Evolutionary conservation across 305 asterid genomes (phyloP).

Genomic region (Monarda citriodora): DNA sequence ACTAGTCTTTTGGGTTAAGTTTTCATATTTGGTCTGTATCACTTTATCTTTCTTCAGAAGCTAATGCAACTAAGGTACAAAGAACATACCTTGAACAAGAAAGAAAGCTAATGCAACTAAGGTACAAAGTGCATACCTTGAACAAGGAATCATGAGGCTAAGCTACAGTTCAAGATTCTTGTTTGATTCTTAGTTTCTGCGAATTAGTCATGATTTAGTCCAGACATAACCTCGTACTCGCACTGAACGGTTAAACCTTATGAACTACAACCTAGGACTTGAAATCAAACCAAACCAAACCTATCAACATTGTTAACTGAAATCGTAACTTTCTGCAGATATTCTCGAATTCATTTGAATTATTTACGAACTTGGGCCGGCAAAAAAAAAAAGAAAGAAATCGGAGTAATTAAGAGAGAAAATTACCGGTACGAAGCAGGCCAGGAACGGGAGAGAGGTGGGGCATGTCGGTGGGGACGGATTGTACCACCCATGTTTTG

Average conservation of each 20-base stretch:
- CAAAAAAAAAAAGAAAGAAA: neutral
- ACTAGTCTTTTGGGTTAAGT: no score
- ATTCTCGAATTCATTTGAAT: neutral
- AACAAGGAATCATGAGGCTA: no score
- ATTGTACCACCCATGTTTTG: constrained; percentile 92
- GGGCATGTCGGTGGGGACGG: constrained; percentile 90
- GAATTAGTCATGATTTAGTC: no score
- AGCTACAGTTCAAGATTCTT: neutral
- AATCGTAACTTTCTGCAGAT: no score
- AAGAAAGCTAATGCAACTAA: constrained; percentile 5
- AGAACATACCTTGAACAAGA: no score
- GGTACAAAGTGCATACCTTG: neutral
- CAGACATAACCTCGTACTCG: neutral
- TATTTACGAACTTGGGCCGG: neutral
- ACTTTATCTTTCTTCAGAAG: neutral
- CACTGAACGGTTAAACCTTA: neutral
- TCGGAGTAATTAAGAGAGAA: neutral
- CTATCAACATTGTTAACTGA: no score
- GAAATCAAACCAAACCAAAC: no score
- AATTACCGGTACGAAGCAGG: constrained; percentile 76
- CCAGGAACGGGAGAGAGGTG: constrained; percentile 66
- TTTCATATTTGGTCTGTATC: no score
- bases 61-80: constrained; percentile 5
- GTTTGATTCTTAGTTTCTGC: neutral
- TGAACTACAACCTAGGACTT: no score